Percentiles rank a stretch among this genome's conserved stretches.
Conservation (phyloP, 306 rosid genomes). For the Casuarina equisetifolia region DNA sequence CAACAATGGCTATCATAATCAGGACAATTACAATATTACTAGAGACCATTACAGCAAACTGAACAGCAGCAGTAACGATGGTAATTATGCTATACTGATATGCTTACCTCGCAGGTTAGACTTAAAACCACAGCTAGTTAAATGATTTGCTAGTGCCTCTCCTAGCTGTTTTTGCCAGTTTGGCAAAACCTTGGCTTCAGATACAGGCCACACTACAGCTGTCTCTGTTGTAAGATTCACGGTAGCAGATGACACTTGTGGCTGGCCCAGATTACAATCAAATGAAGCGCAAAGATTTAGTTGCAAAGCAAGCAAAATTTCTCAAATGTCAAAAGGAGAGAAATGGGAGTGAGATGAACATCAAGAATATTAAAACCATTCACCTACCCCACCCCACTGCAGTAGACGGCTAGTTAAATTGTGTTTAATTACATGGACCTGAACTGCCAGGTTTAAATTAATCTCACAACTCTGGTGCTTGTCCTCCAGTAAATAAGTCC, state of each 20-base stretch:
- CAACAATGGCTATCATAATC: not conserved
- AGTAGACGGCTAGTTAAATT: not conserved
- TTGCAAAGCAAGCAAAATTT: constrained; percentile 6
- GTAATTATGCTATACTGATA: constrained; percentile 10
- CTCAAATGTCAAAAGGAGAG: not conserved
- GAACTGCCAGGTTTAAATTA: not conserved
- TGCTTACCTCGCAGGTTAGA: constrained; percentile 68
- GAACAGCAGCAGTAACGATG: not conserved
- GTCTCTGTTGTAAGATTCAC: constrained; percentile 76
- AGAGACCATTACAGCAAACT: not conserved
- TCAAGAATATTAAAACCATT: not conserved
- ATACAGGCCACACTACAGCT: constrained; percentile 68
- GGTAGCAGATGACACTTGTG: constrained; percentile 82
- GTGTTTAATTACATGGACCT: not conserved
- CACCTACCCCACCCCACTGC: not conserved
- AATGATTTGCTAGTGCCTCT: constrained; percentile 78
- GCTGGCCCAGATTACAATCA: constrained; percentile 47
- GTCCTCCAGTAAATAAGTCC: not conserved
- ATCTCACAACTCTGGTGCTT: not conserved
- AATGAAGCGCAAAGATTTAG: constrained; percentile 24
- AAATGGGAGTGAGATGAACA: not conserved
- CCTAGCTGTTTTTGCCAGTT: constrained; percentile 66
- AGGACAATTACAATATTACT: not conserved
- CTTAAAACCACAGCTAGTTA: constrained; percentile 78
- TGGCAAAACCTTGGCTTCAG: constrained; percentile 53